These are phyloP conservation scores for Moniliella sp. DNA, from an alignment of 1,284 basidiomycete genomes.

Conservation along the genomic window DNA sequence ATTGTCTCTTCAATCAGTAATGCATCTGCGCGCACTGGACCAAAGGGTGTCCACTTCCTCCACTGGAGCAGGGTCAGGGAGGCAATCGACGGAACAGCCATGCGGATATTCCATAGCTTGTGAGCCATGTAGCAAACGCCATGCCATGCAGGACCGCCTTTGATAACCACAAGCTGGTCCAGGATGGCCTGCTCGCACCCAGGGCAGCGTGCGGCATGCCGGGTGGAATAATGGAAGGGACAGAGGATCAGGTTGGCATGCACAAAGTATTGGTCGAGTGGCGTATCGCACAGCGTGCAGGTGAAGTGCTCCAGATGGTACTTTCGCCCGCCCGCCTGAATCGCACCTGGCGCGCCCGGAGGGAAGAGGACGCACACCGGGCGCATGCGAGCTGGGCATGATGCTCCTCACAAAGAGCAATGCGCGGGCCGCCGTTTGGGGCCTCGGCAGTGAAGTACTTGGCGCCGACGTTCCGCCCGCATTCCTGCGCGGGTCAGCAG, in stretches of 20 bases:
- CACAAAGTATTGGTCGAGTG: slow-evolving; percentile 96
- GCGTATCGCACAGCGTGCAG: slow-evolving; percentile 80
- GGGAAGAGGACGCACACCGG: too few species aligned
- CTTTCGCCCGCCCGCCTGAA: too few species aligned
- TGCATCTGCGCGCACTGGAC: slow-evolving; percentile 13
- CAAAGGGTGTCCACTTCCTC: too few species aligned
- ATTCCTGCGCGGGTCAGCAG: too few species aligned
- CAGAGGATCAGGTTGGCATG: slow-evolving; percentile 69
- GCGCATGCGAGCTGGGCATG: too few species aligned
- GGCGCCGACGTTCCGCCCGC: slow-evolving; percentile 78
- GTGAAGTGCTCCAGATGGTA: slow-evolving; percentile 99
- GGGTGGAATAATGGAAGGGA: slow-evolving; percentile 73
- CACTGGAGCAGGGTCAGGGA: too few species aligned
- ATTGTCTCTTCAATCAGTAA: slow-evolving; percentile 49
- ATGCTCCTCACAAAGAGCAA: too few species aligned
- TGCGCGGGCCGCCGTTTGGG: slow-evolving; percentile 50
- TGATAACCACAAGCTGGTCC: slow-evolving; percentile 98
- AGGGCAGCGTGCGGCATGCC: slow-evolving; percentile 92
- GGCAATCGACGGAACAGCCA: too few species aligned
- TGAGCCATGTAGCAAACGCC: slow-evolving; percentile 99
- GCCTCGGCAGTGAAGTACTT: slow-evolving; percentile 69
- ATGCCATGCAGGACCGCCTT: slow-evolving; percentile 97
- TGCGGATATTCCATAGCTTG: slow-evolving; percentile 39
- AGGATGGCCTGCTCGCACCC: slow-evolving; percentile 94
- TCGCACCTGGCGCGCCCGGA: too few species aligned